Conservation (phyloP, 176 grass and related monocot genomes). For the Sorghum bicolor region Sorghum_bicolor_NCBIv3 NC_012878.2:55722001-55722500, state of each 20-base stretch:
- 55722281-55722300: neutral
- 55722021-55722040: neutral
- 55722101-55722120: constrained; percentile 88
- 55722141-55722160: constrained; percentile 83
- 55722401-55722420: neutral
- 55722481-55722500: neutral
- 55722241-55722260: neutral
- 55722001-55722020: constrained; percentile 47
- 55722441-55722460: no score
- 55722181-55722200: constrained; percentile 97
- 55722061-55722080: constrained; percentile 83
- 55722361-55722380: neutral
- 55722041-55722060: constrained; percentile 48
- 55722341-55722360: no score
- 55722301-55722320: neutral
- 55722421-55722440: no score
- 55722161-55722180: constrained; percentile 78
- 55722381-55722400: neutral
- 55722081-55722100: constrained; percentile 80
- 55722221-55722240: neutral
- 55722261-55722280: neutral
- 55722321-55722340: neutral
- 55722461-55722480: no score
- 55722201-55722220: constrained; percentile 87
- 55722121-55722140: constrained; percentile 94